Evolutionary conservation across 2,329 filamentous ascomycete species (phyloP).

Genomic region (Capronia coronata): DNA sequence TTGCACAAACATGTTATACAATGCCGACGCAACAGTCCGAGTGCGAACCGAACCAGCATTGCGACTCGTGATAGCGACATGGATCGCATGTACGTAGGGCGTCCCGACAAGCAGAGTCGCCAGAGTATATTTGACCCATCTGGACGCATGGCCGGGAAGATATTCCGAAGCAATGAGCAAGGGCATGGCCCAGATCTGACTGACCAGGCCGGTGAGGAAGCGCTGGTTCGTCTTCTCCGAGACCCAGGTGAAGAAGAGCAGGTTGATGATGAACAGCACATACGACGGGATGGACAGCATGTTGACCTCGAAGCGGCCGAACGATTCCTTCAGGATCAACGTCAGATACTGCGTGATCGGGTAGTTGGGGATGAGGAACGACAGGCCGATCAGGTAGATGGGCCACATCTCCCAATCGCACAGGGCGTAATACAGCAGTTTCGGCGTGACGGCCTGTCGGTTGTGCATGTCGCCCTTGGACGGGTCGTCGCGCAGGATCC

Average conservation of each 20-base stretch:
- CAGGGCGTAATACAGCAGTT: constrained; percentile 47
- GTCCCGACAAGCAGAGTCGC: constrained; percentile 48
- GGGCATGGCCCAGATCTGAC: constrained; percentile 49
- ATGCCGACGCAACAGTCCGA: constrained; percentile 34
- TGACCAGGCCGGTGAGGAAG: constrained; percentile 46
- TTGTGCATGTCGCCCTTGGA: constrained; percentile 58
- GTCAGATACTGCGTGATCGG: constrained; percentile 52
- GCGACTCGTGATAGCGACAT: constrained; percentile 39
- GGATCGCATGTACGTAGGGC: constrained; percentile 52
- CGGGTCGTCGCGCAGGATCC: constrained; percentile 54
- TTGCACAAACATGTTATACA: constrained; percentile 40
- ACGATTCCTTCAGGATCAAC: constrained; percentile 51
- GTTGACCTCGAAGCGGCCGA: constrained; percentile 56
- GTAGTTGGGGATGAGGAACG: constrained; percentile 49
- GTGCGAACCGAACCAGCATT: constrained; percentile 38
- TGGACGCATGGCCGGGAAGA: constrained; percentile 39
- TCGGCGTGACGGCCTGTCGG: constrained; percentile 45
- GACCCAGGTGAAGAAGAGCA: constrained; percentile 51
- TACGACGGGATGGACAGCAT: constrained; percentile 53
- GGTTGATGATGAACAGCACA: constrained; percentile 35
- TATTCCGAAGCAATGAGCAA: constrained; percentile 48
- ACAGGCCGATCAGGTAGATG: constrained; percentile 48
- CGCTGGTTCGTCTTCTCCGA: constrained; percentile 48
- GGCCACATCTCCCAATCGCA: constrained; percentile 59
- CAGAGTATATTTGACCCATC: constrained; percentile 48